phyloP scores from a whole-genome alignment of 2,329 filamentous ascomycete genomes.

The Colletotrichum endophyticum region DNA sequence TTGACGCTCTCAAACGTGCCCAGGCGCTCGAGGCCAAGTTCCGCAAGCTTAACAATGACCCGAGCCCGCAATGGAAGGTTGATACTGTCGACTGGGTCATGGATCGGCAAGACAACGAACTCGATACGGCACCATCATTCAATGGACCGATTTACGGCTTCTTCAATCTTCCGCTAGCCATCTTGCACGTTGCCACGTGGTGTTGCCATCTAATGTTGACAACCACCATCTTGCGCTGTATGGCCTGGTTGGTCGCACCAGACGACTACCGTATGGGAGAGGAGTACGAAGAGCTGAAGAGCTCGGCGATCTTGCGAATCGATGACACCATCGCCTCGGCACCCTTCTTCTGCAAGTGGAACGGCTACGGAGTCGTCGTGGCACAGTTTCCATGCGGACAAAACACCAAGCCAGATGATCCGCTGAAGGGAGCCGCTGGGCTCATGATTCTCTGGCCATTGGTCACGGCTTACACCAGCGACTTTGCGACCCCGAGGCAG shows the following conservation, averaged over 20 bases:
- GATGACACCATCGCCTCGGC: slow-evolving; percentile 22
- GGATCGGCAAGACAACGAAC: slow-evolving; percentile 14
- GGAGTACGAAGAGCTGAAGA: slow-evolving; percentile 21
- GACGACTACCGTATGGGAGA: slow-evolving; percentile 22
- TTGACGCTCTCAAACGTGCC: slow-evolving; percentile 16
- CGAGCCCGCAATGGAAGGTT: slow-evolving; percentile 18
- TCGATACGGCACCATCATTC: slow-evolving; percentile 4
- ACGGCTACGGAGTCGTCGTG: slow-evolving; percentile 17
- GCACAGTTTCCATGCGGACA: slow-evolving; percentile 21
- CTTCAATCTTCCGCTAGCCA: slow-evolving; percentile 21
- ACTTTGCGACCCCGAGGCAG: slow-evolving; percentile 24
- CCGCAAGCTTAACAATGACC: slow-evolving; percentile 19
- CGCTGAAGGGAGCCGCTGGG: slow-evolving; percentile 24
- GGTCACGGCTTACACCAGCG: slow-evolving; percentile 22
- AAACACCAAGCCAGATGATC: slow-evolving; percentile 6
- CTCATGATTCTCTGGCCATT: slow-evolving; percentile 23
- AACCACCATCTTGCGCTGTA: slow-evolving; percentile 24
- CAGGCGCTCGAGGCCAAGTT: slow-evolving; percentile 18
- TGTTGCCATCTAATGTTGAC: slow-evolving; percentile 26
- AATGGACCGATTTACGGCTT: slow-evolving; percentile 24
- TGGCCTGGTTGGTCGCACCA: slow-evolving; percentile 24
- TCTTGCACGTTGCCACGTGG: slow-evolving; percentile 25
- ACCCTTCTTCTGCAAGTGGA: slow-evolving; percentile 25
- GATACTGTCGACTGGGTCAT: slow-evolving; percentile 12
- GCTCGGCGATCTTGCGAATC: slow-evolving; percentile 19